Conservation (phyloP, 371 early-diverging fungal genomes). For the Mortierella sp. region DNA sequence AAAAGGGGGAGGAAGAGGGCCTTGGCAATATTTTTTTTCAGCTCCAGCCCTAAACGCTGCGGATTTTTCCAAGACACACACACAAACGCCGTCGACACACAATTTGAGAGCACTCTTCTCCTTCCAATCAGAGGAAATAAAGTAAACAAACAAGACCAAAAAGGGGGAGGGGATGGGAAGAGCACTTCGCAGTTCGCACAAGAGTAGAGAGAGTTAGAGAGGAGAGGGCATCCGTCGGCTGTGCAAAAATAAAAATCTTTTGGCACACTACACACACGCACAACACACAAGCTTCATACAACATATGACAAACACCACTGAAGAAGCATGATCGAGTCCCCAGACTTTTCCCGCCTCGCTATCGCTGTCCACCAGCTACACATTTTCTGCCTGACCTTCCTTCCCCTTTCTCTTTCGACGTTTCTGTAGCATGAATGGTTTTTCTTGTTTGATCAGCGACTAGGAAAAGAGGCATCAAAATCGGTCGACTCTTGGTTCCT, state of each 20-base stretch:
- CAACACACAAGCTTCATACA: not conserved
- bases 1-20: no score
- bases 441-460: not conserved
- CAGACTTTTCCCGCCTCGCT: no score
- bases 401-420: not conserved
- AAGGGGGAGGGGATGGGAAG: not conserved
- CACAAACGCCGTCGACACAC: not conserved
- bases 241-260: constrained; percentile 5
- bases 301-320: not conserved
- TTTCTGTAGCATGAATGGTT: not conserved
- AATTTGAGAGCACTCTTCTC: constrained; percentile 4
- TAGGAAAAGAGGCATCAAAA: not conserved
- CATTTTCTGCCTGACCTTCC: not conserved
- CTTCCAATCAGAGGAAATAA: not conserved
- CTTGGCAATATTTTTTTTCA: not conserved
- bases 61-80: constrained; percentile 15
- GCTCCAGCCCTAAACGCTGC: constrained; percentile 33
- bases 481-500: not conserved
- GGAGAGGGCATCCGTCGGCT: not conserved
- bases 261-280: not conserved
- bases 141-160: not conserved
- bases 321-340: not conserved
- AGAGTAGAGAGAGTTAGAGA: not conserved
- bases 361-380: no score
- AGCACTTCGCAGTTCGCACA: constrained; percentile 1